Evolutionary conservation across 331 rosid genomes (phyloP), one percentile per base, ranked within the genome.

Genomic region (Acacia pycnantha): DNA sequence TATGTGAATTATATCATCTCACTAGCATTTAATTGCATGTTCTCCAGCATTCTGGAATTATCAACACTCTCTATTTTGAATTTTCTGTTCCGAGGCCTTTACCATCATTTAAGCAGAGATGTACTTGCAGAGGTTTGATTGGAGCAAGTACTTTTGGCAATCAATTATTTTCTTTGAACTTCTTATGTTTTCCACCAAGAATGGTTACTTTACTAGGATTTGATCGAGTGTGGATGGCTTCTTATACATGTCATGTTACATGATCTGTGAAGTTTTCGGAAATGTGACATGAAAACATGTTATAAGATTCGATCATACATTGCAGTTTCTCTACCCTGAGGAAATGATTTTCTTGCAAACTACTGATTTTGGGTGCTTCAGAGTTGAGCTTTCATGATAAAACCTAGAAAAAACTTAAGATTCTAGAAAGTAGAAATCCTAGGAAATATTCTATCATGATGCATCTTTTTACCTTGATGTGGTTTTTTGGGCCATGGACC

Each of bases 1-100:
- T 47, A 33, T 73, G 53, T 33, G 37, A 58, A 47, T 43, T 77
- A 19, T 46, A 46, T 58, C 58, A 46, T 78, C 83, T 68, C 68
- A 56, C 31, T 40, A 24, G 37, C 84, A 74, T 69, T 84, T 46
- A 21, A 65, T 53, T 81, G 56, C 53, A 74, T 84, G 65, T 47
- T 83, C 46, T 53, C 53, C 68, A 61, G 46, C 73, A 19, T 84
- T 78, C 78, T 59, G 74, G 59, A 72, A 44, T 33, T 81, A 22
- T 41, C 33, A 19, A 61, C 70, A 64, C 43, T 54, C 72, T 84
- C 35, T 64, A 64, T 47, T 48, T 13, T 43, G 21, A 78, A 56
- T 53, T 44, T 70, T 70, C 54, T n/a, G 74, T 70, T 43, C 53
- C 13, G 35, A 11, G 53, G 74, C 12, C 33, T 67, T 37, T 76